Base-by-base conservation (phyloP, 257 asterid genomes). In the Anisodus acutangulus region DNA sequence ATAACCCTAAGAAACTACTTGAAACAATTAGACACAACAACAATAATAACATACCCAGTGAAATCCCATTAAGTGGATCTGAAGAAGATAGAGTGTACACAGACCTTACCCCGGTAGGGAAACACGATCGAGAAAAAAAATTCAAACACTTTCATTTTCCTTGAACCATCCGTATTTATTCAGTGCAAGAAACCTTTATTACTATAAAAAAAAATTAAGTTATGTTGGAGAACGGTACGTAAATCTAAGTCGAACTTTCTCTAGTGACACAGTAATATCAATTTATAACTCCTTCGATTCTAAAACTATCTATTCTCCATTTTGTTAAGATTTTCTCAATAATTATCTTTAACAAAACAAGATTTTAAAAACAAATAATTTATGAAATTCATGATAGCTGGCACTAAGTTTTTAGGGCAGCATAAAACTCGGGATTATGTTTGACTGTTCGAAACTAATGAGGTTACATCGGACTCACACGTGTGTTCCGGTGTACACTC, bases 401-500 rank as follows among this genome's bases (percentile, higher is more conserved):
- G 26, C 47, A 51, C 43, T 76, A 76, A 51, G 47, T 76, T 76
- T 47, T 51, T 76, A 6, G 22, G 51, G 47, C 64, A 53, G 51
- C 51, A 54, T 2, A 53, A 53, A 26, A 53, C 66, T 78, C 16
- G 49, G 66, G 22, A 6, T 78, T 13, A 8, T 78, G 31, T 54
- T 78, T 53, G 31, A 26, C 53, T 53, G 63, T 53, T 64, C 31
- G 66, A 53, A 53, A 78, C 43, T 78, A 78, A 78, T 78, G 43
- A 78, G 49, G 15, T 26, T 53, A 53, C 49, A 78, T 78, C 4
- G 31, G 49, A 53, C 49, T 78, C 82, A 78, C 66, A 78, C 82
- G 82, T 78, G 82, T 78, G 66, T 31, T 51, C 82, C 82, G 64
- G 26, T 78, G 53, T 53, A 26, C 64, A 53, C 82, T 78, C 82